Percentiles rank a stretch among this genome's conserved stretches.
These are phyloP conservation scores for Nyssa sinensis DNA, from an alignment of 148 eudicot species.

Conservation along the genomic window DNA sequence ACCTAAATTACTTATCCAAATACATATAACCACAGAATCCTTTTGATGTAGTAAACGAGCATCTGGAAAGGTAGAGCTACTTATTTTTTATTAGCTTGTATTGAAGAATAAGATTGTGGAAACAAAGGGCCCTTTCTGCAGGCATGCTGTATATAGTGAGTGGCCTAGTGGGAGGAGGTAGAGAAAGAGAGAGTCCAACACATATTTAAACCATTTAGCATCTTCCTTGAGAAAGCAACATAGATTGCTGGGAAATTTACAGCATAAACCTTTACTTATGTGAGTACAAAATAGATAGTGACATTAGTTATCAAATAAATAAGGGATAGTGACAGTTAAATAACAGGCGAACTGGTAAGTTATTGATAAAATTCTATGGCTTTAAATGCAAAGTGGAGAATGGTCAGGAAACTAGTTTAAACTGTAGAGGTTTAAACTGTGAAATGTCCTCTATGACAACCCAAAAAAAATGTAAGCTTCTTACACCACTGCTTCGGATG, in stretches of 20 bases:
- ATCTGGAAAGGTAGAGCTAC: neutral
- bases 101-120: neutral
- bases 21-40: neutral
- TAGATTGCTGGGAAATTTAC: neutral
- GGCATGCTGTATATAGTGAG: no score
- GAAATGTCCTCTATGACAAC: neutral
- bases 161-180: neutral
- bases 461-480: neutral
- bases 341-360: no score
- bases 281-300: neutral
- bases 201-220: neutral
- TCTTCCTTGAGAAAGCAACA: neutral
- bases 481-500: neutral
- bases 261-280: no score
- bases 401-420: neutral
- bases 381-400: neutral
- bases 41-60: neutral
- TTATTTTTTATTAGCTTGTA: neutral
- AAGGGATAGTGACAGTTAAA: no score
- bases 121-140: neutral
- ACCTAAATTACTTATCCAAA: constrained; percentile 3
- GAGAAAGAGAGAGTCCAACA: neutral
- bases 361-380: neutral
- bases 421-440: no score
- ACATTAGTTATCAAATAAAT: neutral